phyloP scores from a whole-genome alignment of 2,329 filamentous ascomycete species.

The Aspergillus udagawae region DNA sequence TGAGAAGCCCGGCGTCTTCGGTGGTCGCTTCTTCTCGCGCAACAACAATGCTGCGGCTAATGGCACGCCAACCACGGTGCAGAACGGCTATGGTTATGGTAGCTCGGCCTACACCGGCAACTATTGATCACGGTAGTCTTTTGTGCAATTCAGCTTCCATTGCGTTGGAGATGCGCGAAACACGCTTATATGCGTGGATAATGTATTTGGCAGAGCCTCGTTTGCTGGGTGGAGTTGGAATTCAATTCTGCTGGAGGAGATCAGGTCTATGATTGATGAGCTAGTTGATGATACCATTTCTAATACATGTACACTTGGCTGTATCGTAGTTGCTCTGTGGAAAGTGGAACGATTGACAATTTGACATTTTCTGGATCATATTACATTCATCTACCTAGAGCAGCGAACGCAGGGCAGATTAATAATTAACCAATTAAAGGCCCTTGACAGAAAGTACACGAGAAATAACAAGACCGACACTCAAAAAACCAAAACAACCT shows the following conservation, averaged over 20 bases:
- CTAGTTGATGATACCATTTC: constrained; percentile 2
- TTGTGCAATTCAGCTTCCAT: background rate
- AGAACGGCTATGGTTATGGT: constrained; percentile 23
- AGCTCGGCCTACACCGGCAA: constrained; percentile 31
- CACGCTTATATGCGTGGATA: background rate
- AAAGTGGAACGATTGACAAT: background rate
- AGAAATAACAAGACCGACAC: background rate
- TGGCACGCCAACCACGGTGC: constrained; percentile 1
- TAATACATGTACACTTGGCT: background rate
- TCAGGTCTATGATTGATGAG: constrained; percentile 2
- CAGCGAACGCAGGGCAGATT: background rate
- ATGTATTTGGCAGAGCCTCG: background rate
- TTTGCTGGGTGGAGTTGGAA: background rate
- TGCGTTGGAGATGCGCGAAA: background rate
- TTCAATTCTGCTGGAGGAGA: background rate
- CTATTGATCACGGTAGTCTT: constrained; percentile 11
- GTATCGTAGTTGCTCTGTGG: background rate
- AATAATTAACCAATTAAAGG: background rate
- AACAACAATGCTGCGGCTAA: constrained; percentile 16
- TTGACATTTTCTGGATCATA: too few species aligned
- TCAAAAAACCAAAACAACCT: background rate
- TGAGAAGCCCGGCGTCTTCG: constrained; percentile 11
- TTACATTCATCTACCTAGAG: background rate
- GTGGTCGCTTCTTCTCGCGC: constrained; percentile 18
- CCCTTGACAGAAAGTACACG: background rate